phyloP scores from a whole-genome alignment of 495 filamentous ascomycete species.

The Penicillium dipodomyicola region DNA sequence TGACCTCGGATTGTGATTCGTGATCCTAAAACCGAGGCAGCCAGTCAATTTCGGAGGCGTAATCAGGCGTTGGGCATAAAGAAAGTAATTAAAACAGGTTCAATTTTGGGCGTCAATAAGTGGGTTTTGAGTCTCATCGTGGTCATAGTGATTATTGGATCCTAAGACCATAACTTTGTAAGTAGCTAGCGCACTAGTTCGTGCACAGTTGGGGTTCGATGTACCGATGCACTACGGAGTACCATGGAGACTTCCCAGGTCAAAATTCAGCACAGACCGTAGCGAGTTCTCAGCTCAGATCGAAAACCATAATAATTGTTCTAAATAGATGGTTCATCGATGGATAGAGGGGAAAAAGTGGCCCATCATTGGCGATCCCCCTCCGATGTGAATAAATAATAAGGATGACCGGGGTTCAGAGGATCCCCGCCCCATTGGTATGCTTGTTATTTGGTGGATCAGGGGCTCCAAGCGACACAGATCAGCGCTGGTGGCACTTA shows the following conservation, averaged over 20 bases:
- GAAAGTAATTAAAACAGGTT: slow-evolving; percentile 1
- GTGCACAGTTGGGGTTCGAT: slow-evolving; percentile 6
- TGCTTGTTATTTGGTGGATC: slow-evolving; percentile 36
- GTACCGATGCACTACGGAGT: neutral
- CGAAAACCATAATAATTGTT: neutral
- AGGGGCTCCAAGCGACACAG: slow-evolving; percentile 28
- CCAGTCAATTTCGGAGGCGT: slow-evolving; percentile 19
- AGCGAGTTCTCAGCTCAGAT: slow-evolving; percentile 10
- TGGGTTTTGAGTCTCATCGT: slow-evolving; percentile 8
- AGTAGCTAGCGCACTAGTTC: slow-evolving; percentile 3
- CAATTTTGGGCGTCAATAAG: slow-evolving; percentile 14
- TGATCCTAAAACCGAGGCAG: slow-evolving; percentile 3
- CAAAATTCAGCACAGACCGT: slow-evolving; percentile 10
- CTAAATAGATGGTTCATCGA: neutral
- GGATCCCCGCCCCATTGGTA: slow-evolving; percentile 30
- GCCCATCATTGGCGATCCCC: slow-evolving; percentile 19
- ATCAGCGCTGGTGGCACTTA: slow-evolving; percentile 29
- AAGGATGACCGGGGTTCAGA: slow-evolving; percentile 16
- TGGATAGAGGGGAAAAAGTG: slow-evolving; percentile 14
- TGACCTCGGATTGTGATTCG: neutral
- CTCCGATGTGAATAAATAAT: slow-evolving; percentile 10
- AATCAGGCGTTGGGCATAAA: slow-evolving; percentile 31
- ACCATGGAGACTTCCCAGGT: slow-evolving; percentile 6
- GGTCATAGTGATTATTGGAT: neutral
- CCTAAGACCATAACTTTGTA: neutral